These are phyloP conservation scores for Orbilia blumenaviensis DNA, from an alignment of 2,329 filamentous ascomycete species.

Conservation along the genomic window DNA sequence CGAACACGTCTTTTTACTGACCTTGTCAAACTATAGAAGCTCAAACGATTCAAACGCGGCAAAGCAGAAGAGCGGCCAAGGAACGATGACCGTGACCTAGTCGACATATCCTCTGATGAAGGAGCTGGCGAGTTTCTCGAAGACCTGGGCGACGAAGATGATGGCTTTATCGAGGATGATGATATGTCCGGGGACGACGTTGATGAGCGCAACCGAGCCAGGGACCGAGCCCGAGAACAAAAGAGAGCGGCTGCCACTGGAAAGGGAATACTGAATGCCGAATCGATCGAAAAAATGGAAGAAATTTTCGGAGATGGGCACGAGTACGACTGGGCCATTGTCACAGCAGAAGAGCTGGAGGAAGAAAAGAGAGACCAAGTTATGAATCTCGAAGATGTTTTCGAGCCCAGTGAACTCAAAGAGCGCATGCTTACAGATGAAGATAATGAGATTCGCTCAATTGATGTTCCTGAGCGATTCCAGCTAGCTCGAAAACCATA, in stretches of 20 bases:
- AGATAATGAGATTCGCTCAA: conserved; percentile 87
- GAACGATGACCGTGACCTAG: conserved; percentile 75
- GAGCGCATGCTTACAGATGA: conserved; percentile 96
- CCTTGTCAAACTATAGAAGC: conserved; percentile 74
- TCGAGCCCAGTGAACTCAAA: conserved; percentile 91
- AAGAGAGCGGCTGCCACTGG: conserved; percentile 62
- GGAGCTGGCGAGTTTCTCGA: conserved; percentile 77
- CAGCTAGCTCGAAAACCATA: conserved; percentile 91
- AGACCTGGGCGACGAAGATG: conserved; percentile 63
- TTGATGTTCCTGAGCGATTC: conserved; percentile 91
- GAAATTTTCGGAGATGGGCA: conserved; percentile 94
- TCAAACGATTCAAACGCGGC: conserved; percentile 95
- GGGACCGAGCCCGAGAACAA: conserved; percentile 79
- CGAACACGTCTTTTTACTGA: background rate
- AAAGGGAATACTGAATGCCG: conserved; percentile 85
- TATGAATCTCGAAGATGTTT: conserved; percentile 95
- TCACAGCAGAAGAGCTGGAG: conserved; percentile 69
- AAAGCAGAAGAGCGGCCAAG: conserved; percentile 75
- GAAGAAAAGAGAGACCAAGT: conserved; percentile 79
- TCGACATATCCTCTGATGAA: conserved; percentile 95
- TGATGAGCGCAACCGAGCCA: conserved; percentile 81
- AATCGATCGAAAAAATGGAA: conserved; percentile 93
- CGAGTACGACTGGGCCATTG: conserved; percentile 91
- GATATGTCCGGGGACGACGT: conserved; percentile 87
- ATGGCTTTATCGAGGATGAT: conserved; percentile 95